These are phyloP conservation scores for Cercospora sesami DNA, from an alignment of 2,329 filamentous ascomycete species.

Conservation along the genomic window DNA sequence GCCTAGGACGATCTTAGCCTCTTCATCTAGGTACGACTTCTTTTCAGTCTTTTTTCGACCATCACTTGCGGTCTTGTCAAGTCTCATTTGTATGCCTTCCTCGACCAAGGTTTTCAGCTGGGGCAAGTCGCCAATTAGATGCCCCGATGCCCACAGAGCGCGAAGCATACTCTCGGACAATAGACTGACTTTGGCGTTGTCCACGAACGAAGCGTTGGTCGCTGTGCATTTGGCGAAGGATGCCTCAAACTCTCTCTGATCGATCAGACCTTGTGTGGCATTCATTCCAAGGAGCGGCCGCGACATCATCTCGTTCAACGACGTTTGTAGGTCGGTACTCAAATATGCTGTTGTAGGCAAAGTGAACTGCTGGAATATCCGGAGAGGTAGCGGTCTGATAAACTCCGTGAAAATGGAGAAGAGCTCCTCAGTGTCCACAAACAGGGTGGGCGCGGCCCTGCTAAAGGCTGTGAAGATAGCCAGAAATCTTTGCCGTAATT, in stretches of 20 bases:
- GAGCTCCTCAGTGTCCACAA: slow-evolving; percentile 56
- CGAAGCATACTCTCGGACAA: slow-evolving; percentile 66
- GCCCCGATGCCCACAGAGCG: slow-evolving; percentile 46
- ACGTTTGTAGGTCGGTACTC: slow-evolving; percentile 46
- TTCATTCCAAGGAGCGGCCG: slow-evolving; percentile 50
- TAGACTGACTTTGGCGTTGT: slow-evolving; percentile 73
- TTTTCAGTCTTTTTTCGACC: slow-evolving; percentile 48
- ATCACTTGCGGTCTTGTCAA: slow-evolving; percentile 47
- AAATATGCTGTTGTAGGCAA: slow-evolving; percentile 44
- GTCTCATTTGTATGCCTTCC: slow-evolving; percentile 55
- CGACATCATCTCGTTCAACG: slow-evolving; percentile 57
- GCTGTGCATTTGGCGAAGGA: slow-evolving; percentile 69
- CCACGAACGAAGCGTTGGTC: slow-evolving; percentile 58
- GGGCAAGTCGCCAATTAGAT: slow-evolving; percentile 18
- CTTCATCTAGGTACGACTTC: slow-evolving; percentile 38
- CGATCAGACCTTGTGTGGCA: slow-evolving; percentile 48
- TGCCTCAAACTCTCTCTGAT: slow-evolving; percentile 52
- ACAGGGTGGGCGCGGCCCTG: slow-evolving; percentile 39
- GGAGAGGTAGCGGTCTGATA: slow-evolving; percentile 59
- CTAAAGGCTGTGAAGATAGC: slow-evolving; percentile 47
- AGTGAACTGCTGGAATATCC: slow-evolving; percentile 59
- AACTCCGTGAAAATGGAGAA: slow-evolving; percentile 60
- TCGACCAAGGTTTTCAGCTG: slow-evolving; percentile 45
- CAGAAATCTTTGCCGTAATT: slow-evolving; percentile 64
- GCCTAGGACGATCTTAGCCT: slow-evolving; percentile 39